phyloP scores from a whole-genome alignment of 345 rosid genomes.

The Eucalyptus urophylla region DNA sequence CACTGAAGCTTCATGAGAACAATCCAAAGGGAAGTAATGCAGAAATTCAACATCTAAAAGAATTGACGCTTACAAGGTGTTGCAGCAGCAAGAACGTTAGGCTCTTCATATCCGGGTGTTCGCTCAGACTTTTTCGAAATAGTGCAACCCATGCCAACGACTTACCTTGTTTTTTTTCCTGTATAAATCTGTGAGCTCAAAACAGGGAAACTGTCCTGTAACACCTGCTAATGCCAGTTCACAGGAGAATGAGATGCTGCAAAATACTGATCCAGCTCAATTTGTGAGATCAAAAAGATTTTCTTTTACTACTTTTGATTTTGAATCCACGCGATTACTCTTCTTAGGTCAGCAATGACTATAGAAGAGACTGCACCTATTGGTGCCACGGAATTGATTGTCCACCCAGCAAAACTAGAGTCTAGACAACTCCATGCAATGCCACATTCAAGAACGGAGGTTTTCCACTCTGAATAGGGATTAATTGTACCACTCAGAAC shows the following conservation, averaged over 20 bases:
- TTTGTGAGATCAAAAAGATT: neutral
- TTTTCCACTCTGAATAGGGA: neutral
- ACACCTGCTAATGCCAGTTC: neutral
- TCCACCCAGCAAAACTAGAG: neutral
- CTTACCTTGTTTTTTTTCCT: neutral
- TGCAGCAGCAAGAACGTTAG: constrained; percentile 56
- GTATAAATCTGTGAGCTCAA: neutral
- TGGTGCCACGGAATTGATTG: neutral
- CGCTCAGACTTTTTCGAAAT: constrained; percentile 13
- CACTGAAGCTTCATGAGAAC: neutral
- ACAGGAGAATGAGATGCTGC: neutral
- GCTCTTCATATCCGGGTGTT: constrained; percentile 47
- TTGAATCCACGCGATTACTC: neutral
- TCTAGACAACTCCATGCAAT: neutral
- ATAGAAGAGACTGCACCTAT: neutral
- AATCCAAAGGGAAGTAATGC: neutral
- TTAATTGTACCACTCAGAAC: neutral
- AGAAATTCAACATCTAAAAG: neutral
- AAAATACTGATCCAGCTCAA: neutral
- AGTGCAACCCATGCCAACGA: constrained; percentile 24
- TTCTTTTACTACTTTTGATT: neutral
- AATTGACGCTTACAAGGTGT: constrained; percentile 48
- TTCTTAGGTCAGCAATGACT: neutral
- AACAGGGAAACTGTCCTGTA: neutral
- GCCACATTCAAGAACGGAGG: neutral